phyloP scores from a whole-genome alignment of 139 green algal genomes.

The Coccomyxa sp. region DNA sequence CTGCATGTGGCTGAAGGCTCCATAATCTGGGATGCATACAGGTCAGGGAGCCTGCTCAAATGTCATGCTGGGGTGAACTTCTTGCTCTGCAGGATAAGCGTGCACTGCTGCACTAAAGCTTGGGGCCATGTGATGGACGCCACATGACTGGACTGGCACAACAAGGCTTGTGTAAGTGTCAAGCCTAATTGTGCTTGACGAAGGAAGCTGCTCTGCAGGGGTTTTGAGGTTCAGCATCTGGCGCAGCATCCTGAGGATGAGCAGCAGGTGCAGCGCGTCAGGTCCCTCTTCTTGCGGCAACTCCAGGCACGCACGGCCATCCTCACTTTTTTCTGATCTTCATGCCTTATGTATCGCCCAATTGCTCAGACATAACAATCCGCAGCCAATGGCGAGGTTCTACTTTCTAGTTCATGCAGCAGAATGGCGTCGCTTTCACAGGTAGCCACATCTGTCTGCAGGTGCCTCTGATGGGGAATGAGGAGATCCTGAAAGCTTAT shows the following conservation, averaged over 20 bases:
- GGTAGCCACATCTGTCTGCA: no score
- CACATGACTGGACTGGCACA: no score
- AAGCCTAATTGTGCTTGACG: slow-evolving; percentile 7
- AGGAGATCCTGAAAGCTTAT: not conserved
- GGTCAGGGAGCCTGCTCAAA: not conserved
- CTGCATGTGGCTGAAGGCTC: slow-evolving; percentile 50
- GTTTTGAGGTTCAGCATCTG: slow-evolving; percentile 3
- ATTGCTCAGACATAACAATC: no score
- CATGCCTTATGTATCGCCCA: no score
- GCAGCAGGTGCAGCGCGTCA: slow-evolving; percentile 50
- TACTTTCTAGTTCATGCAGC: no score
- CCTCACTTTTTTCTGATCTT: no score
- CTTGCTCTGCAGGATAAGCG: not conserved
- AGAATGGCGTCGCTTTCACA: no score
- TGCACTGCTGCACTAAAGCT: no score
- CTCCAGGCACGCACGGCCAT: slow-evolving; percentile 60
- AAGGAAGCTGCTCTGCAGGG: slow-evolving; percentile 8
- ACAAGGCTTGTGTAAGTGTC: not conserved
- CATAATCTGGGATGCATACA: slow-evolving; percentile 49
- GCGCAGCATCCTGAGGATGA: not conserved
- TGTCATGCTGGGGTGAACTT: not conserved
- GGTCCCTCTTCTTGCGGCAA: slow-evolving; percentile 58
- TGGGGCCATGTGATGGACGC: no score
- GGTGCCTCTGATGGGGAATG: not conserved
- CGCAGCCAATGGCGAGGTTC: no score